Evolutionary conservation across 2,329 filamentous ascomycete species (phyloP), one percentile per base, ranked within the genome.

Genomic region (Metarhizium sp.): DNA sequence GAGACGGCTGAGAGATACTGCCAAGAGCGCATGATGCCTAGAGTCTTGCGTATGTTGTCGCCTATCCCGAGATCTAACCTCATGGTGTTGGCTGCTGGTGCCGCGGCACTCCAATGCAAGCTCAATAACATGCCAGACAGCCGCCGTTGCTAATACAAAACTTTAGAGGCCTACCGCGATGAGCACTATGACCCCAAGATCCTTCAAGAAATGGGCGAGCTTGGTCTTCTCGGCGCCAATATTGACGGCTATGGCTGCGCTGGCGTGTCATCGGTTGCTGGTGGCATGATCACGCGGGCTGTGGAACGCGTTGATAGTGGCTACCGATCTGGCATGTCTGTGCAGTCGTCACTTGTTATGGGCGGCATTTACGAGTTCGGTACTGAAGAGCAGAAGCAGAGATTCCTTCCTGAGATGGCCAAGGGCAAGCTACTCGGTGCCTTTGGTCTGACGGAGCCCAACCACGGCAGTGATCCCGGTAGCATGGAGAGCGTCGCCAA

Each of bases 1-100:
- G 90, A 96, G 64, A 95, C 90, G 6, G 92, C 92, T 38, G 88
- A 95, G 71, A 82, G 89, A 58, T 99, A 97, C 67, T 97, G 92
- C 69, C 92, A 97, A 71, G 92, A 97, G 69, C 82, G 83, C 58
- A 78, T 99, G 74, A 76, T 88, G 46, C 94, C 94, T 52, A 80
- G 92, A 60, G 87, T 99, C 52, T 78, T 96, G 57, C 86, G 92
- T 96, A 78, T 62, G 81, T 71, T 29, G 10, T 48, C 45, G 4
- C 20, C 45, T 16, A n/a, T 30, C 14, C 25, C 30, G 25, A 25
- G 25, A 30, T 3, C 20, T 25, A 7, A 10, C 8, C n/a, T 7
- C 13, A 13, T 49, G 8, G 14, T 25, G 43, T 46, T 25, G 43
- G 43, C n/a, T 46, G 43, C 2, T 48, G 45, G 4, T 14, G 25